Conservation (phyloP, 2,329 filamentous ascomycete genomes). For the Orbilia quercus region DNA sequence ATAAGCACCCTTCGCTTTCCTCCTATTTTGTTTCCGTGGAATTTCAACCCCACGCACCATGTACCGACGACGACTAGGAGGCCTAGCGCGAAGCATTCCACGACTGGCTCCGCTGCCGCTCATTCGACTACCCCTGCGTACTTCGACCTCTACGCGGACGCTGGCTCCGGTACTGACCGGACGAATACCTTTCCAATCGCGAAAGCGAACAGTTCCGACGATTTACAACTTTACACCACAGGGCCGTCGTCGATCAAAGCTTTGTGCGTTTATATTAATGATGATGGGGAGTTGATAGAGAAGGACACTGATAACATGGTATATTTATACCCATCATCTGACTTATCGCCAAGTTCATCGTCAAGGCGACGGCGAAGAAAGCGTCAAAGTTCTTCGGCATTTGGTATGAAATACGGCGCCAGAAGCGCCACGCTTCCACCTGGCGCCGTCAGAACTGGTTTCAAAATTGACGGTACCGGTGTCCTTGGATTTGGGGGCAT, state of each 20-base stretch:
- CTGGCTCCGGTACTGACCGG: slow-evolving; percentile 7
- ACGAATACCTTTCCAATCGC: slow-evolving; percentile 37
- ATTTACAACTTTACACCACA: slow-evolving; percentile 16
- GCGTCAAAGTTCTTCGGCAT: slow-evolving; percentile 22
- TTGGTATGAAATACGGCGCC: slow-evolving; percentile 29
- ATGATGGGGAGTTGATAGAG: slow-evolving; percentile 27
- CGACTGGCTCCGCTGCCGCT: background rate
- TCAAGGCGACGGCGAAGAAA: slow-evolving; percentile 17
- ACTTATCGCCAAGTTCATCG: slow-evolving; percentile 8
- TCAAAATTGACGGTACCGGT: slow-evolving; percentile 7
- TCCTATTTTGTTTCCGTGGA: slow-evolving; percentile 40
- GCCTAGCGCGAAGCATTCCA: background rate
- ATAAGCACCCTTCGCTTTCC: slow-evolving; percentile 29
- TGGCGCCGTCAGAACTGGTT: slow-evolving; percentile 30
- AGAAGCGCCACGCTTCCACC: slow-evolving; percentile 2
- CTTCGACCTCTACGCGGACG: slow-evolving; percentile 38
- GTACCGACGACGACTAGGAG: slow-evolving; percentile 1
- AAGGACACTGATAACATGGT: slow-evolving; percentile 11
- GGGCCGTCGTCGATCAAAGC: slow-evolving; percentile 20
- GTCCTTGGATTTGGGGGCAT: slow-evolving; percentile 10
- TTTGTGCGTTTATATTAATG: slow-evolving; percentile 37
- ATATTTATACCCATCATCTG: slow-evolving; percentile 18
- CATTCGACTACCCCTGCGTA: background rate
- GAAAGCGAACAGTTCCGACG: slow-evolving; percentile 20
- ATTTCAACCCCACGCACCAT: slow-evolving; percentile 8